These are phyloP conservation scores for Yarrowia osloensis DNA, from an alignment of 805 yeast genomes.

Conservation along the genomic window DNA sequence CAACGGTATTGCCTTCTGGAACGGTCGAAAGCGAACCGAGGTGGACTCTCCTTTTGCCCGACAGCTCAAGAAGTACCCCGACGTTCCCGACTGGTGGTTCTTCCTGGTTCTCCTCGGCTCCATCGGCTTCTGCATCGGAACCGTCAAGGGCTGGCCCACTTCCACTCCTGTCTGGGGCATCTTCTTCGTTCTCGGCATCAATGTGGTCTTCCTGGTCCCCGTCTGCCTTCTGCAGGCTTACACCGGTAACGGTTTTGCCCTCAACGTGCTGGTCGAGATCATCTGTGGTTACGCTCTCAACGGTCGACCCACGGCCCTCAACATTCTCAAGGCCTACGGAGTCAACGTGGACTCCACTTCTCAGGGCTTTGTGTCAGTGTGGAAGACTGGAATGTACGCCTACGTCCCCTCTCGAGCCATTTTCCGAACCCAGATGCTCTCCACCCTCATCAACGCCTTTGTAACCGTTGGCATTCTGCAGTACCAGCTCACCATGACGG, in stretches of 20 bases:
- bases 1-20: slow-evolving; percentile 32
- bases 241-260: slow-evolving; percentile 57
- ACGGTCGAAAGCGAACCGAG: slow-evolving; percentile 42
- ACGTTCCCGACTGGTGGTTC: slow-evolving; percentile 58
- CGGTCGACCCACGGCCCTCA: slow-evolving; percentile 57
- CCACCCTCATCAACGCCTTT: slow-evolving; percentile 46
- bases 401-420: slow-evolving; percentile 48
- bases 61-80: slow-evolving; percentile 52
- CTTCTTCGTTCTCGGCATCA: slow-evolving; percentile 57
- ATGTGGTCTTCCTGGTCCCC: slow-evolving; percentile 59
- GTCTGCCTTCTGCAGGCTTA: slow-evolving; percentile 60
- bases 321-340: slow-evolving; percentile 51
- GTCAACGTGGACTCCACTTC: slow-evolving; percentile 58
- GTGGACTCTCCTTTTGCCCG: slow-evolving; percentile 50
- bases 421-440: slow-evolving; percentile 46
- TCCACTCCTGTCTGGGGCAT: slow-evolving; percentile 55
- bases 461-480: slow-evolving; percentile 41
- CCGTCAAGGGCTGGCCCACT: slow-evolving; percentile 40
- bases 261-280: slow-evolving; percentile 63
- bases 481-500: slow-evolving; percentile 42
- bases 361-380: slow-evolving; percentile 57
- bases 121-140: slow-evolving; percentile 48
- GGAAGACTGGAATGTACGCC: slow-evolving; percentile 51
- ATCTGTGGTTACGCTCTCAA: slow-evolving; percentile 68
- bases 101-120: slow-evolving; percentile 47